Percentiles rank a stretch among this genome's conserved stretches.
phyloP scores from a whole-genome alignment of 2,329 filamentous ascomycete genomes.

The Corniculantispora saksenae region DNA sequence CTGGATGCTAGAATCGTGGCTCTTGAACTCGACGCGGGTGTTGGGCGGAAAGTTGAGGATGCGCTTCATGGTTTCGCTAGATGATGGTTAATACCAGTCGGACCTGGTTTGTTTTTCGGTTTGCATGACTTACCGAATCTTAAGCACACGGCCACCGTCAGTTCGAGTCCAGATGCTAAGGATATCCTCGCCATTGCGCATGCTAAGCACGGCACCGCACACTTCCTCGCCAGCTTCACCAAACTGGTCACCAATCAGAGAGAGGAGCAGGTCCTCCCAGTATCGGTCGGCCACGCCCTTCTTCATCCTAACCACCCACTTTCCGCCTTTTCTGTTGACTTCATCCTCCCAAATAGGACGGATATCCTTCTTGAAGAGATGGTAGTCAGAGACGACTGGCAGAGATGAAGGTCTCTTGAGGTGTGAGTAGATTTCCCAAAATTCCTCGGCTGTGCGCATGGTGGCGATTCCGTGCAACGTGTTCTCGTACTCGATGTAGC shows the following conservation, averaged over 20 bases:
- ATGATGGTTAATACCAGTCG: neutral
- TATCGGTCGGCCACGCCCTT: slow-evolving; percentile 96
- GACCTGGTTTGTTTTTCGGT: neutral
- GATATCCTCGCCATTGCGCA: slow-evolving; percentile 94
- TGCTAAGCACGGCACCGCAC: slow-evolving; percentile 90
- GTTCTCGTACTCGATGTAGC: slow-evolving; percentile 89
- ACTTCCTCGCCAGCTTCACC: slow-evolving; percentile 90
- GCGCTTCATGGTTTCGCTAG: slow-evolving; percentile 89
- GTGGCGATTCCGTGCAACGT: slow-evolving; percentile 84
- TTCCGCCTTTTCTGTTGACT: slow-evolving; percentile 92
- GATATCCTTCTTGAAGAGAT: slow-evolving; percentile 95
- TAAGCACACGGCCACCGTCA: slow-evolving; percentile 89
- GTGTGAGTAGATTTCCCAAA: slow-evolving; percentile 86
- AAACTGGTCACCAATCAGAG: slow-evolving; percentile 92
- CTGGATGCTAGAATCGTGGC: slow-evolving; percentile 92
- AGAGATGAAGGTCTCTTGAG: slow-evolving; percentile 85
- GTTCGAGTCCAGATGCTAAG: slow-evolving; percentile 97
- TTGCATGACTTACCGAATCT: slow-evolving; percentile 73
- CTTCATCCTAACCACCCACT: slow-evolving; percentile 96
- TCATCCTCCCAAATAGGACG: slow-evolving; percentile 98
- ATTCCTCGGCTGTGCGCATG: slow-evolving; percentile 82
- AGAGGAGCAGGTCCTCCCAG: slow-evolving; percentile 92
- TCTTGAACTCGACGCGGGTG: slow-evolving; percentile 92
- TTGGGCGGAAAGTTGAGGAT: slow-evolving; percentile 82
- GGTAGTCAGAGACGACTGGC: slow-evolving; percentile 93